Conservation (phyloP, 1,284 basidiomycete species). For the Gymnopus androsaceus region DNA sequence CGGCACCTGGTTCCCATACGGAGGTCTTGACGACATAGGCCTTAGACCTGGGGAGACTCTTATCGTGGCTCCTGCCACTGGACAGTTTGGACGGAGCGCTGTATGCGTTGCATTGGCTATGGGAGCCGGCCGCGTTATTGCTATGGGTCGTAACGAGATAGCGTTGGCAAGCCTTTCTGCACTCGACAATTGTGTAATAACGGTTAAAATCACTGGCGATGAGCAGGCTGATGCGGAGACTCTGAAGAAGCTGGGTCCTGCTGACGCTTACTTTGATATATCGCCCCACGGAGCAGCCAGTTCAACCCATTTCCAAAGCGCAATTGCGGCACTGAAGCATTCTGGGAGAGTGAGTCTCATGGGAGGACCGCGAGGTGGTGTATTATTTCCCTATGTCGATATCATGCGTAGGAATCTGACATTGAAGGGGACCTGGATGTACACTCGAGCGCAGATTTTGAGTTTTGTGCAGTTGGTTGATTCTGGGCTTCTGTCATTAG, state of each 20-base stretch:
- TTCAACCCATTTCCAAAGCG: background rate
- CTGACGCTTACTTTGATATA: background rate
- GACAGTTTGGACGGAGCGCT: background rate
- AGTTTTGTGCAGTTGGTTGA: background rate
- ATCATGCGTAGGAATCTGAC: constrained; percentile 2
- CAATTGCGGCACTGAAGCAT: background rate
- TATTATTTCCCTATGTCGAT: background rate
- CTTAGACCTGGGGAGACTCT: background rate
- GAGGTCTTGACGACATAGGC: background rate
- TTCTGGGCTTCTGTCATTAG: background rate
- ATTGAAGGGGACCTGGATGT: constrained; percentile 3
- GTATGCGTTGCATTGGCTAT: background rate
- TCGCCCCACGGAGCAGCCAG: background rate
- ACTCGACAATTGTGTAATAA: background rate
- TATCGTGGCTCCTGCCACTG: background rate
- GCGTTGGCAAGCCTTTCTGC: background rate
- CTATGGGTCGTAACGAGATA: background rate
- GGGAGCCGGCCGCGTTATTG: background rate
- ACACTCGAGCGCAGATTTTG: background rate
- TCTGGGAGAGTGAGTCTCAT: background rate
- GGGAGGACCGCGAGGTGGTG: background rate
- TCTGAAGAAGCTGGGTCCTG: background rate
- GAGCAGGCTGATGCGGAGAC: background rate
- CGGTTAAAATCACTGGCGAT: background rate
- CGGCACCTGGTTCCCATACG: background rate